These are phyloP conservation scores for Ceriops decandra DNA, from an alignment of 345 rosid genomes.

Conservation along the genomic window DNA sequence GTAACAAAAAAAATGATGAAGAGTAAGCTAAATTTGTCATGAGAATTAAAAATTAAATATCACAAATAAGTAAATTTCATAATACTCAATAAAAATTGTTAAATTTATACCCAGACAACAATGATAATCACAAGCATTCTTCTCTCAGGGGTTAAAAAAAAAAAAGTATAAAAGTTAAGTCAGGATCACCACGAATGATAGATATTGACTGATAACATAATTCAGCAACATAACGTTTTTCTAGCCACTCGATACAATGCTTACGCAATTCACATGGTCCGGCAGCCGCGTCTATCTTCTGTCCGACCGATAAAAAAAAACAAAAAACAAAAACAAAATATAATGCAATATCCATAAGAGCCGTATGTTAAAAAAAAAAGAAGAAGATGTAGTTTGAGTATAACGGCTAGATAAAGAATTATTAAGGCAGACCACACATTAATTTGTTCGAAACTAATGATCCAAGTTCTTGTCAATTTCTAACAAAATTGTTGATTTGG, in stretches of 20 bases:
- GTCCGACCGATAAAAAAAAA: not conserved
- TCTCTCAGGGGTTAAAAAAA: not conserved
- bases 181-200: slow-evolving; percentile 18
- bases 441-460: no score
- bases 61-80: not conserved
- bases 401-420: not conserved
- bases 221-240: slow-evolving; percentile 8
- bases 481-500: no score
- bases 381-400: not conserved
- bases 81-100: no score
- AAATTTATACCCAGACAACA: no score
- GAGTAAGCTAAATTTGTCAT: not conserved
- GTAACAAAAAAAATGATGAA: no score
- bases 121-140: no score
- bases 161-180: slow-evolving; percentile 14
- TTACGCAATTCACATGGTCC: slow-evolving; percentile 16
- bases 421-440: no score
- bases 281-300: not conserved
- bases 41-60: no score
- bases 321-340: no score
- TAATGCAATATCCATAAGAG: not conserved
- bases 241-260: not conserved
- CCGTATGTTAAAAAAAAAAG: not conserved
- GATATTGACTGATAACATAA: slow-evolving; percentile 20
- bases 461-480: no score